These are phyloP conservation scores for Candida wancherniae DNA, from an alignment of 805 yeast species.

Conservation along the genomic window DNA sequence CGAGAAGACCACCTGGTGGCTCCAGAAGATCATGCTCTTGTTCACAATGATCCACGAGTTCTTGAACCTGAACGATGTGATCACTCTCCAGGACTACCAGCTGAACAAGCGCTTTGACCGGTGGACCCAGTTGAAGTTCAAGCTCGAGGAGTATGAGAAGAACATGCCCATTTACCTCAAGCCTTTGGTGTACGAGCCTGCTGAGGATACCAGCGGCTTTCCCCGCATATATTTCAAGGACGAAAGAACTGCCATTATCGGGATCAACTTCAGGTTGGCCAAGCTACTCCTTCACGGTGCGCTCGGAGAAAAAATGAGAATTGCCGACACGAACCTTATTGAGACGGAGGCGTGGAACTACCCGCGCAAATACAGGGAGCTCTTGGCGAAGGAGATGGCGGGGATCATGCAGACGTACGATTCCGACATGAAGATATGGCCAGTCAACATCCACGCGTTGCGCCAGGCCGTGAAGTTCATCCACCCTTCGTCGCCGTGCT, in stretches of 20 bases:
- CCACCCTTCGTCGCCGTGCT: slow-evolving; percentile 7
- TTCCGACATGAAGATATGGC: slow-evolving; percentile 29
- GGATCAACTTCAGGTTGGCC: slow-evolving; percentile 27
- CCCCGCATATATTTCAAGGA: slow-evolving; percentile 34
- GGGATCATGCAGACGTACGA: slow-evolving; percentile 39
- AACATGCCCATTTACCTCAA: slow-evolving; percentile 26
- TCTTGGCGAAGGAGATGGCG: slow-evolving; percentile 31
- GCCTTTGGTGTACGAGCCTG: slow-evolving; percentile 30
- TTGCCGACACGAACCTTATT: slow-evolving; percentile 15
- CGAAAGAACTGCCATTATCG: slow-evolving; percentile 30
- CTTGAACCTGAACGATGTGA: slow-evolving; percentile 21
- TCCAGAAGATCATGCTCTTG: slow-evolving; percentile 25
- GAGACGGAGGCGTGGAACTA: slow-evolving; percentile 20
- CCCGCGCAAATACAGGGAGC: slow-evolving; percentile 22
- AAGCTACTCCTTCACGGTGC: slow-evolving; percentile 28
- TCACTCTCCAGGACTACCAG: slow-evolving; percentile 23
- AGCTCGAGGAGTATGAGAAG: slow-evolving; percentile 26
- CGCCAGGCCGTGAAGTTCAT: slow-evolving; percentile 20
- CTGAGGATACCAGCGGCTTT: slow-evolving; percentile 19
- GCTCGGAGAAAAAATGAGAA: slow-evolving; percentile 5
- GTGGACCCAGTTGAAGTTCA: slow-evolving; percentile 26
- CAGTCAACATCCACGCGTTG: slow-evolving; percentile 31
- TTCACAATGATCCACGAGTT: slow-evolving; percentile 29
- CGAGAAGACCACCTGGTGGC: slow-evolving; percentile 33
- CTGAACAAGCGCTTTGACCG: slow-evolving; percentile 19